A percentile compares a stretch with the other conserved stretches of the same genome.
These are phyloP conservation scores for Suillus lakei DNA, from an alignment of 768 basidiomycete species.

Conservation along the genomic window DNA sequence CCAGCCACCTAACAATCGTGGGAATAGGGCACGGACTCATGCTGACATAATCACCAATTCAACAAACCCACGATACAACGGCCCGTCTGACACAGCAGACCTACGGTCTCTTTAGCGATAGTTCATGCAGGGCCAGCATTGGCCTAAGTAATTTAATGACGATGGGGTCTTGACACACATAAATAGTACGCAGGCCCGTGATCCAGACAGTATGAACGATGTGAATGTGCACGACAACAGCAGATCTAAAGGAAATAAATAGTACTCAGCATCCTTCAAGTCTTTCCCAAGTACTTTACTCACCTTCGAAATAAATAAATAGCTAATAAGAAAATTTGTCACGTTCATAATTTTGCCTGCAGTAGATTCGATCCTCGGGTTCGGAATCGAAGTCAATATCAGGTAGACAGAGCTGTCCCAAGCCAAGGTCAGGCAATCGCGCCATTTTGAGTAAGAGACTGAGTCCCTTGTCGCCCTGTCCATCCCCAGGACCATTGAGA, in stretches of 20 bases:
- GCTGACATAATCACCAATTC: constrained; percentile 38
- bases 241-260: neutral
- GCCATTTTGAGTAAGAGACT: constrained; percentile 79
- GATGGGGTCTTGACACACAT: constrained; percentile 2
- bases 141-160: neutral
- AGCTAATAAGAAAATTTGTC: neutral
- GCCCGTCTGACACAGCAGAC: neutral
- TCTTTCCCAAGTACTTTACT: constrained; percentile 1
- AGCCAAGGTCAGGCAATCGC: constrained; percentile 71
- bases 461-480: constrained; percentile 45
- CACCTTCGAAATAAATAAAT: neutral
- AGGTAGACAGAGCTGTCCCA: constrained; percentile 58
- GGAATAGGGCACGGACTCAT: constrained; percentile 39
- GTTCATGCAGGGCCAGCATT: neutral
- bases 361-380: constrained; percentile 13
- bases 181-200: constrained; percentile 3
- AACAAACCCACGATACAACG: constrained; percentile 24
- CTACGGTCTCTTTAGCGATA: neutral
- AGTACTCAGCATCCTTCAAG: neutral
- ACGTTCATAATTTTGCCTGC: neutral
- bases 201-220: neutral
- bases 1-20: constrained; percentile 36
- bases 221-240: neutral
- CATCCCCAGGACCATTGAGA: constrained; percentile 50
- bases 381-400: constrained; percentile 32